These are phyloP conservation scores for Austropuccinia psidii DNA, from an alignment of 1,284 basidiomycete genomes.

Conservation along the genomic window DNA sequence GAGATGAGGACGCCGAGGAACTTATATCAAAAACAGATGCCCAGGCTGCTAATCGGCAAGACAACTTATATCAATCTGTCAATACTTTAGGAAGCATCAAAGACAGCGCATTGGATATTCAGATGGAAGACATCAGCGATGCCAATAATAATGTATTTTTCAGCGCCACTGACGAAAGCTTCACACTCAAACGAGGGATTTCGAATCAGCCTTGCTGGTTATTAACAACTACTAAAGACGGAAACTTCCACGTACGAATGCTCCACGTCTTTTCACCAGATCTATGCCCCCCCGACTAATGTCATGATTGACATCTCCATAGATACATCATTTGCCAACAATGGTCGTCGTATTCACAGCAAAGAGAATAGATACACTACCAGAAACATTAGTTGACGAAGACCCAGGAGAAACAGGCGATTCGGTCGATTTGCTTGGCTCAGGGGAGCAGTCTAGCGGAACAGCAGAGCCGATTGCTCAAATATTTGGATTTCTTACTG, in stretches of 20 bases:
- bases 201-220: slow-evolving; percentile 10
- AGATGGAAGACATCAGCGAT: too few species aligned
- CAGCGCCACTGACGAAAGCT: neutral
- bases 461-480: neutral
- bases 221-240: slow-evolving; percentile 8
- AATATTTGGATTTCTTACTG: slow-evolving; percentile 25
- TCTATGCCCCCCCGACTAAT: too few species aligned
- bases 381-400: slow-evolving; percentile 18
- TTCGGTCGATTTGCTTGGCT: slow-evolving; percentile 19
- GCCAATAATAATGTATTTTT: too few species aligned
- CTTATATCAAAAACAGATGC: too few species aligned
- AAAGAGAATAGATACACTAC: slow-evolving; percentile 17
- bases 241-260: slow-evolving; percentile 20
- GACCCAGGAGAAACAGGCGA: slow-evolving; percentile 5
- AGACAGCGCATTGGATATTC: too few species aligned
- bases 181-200: neutral
- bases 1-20: too few species aligned
- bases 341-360: slow-evolving; percentile 20
- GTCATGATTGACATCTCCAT: too few species aligned
- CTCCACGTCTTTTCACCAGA: too few species aligned
- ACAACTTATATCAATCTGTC: too few species aligned
- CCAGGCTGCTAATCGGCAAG: too few species aligned
- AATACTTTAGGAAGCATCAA: too few species aligned
- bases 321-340: slow-evolving; percentile 16
- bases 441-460: neutral